A percentile compares a stretch with the other conserved stretches of the same genome.
These are phyloP conservation scores for Fusarium sp. DNA, from an alignment of 2,329 filamentous ascomycete genomes.

Conservation along the genomic window DNA sequence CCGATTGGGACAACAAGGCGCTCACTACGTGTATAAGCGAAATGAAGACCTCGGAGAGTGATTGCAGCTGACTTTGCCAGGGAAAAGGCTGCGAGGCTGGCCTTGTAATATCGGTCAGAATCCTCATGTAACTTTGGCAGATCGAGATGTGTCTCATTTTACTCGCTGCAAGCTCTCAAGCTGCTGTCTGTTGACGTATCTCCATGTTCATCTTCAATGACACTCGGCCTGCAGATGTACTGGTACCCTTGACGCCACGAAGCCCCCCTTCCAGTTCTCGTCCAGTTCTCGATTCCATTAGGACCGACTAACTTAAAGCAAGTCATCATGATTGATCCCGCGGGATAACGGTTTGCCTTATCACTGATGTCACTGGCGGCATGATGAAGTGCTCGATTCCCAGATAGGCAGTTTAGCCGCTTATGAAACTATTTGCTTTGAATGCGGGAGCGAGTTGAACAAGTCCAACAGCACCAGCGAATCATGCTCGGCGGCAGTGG, in stretches of 20 bases:
- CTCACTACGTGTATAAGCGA: conserved; percentile 21
- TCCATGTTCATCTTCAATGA: background rate
- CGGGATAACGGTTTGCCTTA: background rate
- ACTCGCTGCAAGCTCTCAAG: background rate
- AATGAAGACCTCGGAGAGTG: conserved; percentile 12
- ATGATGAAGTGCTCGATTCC: background rate
- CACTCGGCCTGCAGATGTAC: conserved; percentile 4
- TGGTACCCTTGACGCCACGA: conserved; percentile 20
- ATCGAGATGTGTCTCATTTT: background rate
- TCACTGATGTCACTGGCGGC: conserved; percentile 14
- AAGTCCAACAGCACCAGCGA: background rate
- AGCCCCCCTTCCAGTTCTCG: conserved; percentile 1
- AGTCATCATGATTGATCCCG: background rate
- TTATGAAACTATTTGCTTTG: background rate
- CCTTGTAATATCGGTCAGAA: background rate
- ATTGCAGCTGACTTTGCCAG: background rate
- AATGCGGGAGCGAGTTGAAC: background rate
- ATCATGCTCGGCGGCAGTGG: background rate
- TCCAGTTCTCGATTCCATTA: background rate
- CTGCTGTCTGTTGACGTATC: background rate
- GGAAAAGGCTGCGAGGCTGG: background rate
- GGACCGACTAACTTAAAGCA: background rate
- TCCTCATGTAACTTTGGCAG: background rate
- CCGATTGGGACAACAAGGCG: conserved; percentile 24
- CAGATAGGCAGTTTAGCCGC: background rate